A percentile compares a stretch with the other conserved stretches of the same genome.
phyloP scores from a whole-genome alignment of 192 early-diverging fungal species.

The Pecoramyces ruminantium region DNA sequence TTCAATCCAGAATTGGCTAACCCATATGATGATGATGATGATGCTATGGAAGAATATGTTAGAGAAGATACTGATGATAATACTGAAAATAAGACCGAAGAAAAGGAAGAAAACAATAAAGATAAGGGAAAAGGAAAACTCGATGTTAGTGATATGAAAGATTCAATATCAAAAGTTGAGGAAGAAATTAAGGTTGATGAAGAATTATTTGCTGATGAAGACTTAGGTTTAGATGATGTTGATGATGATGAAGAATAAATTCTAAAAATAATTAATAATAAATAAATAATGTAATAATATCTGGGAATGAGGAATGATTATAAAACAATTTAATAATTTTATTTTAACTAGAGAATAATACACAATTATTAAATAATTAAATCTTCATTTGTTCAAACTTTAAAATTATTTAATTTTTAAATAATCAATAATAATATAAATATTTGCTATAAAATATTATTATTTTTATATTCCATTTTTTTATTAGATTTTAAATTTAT shows the following conservation, averaged over 20 bases:
- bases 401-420: too few species aligned
- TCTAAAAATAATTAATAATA: too few species aligned
- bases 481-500: too few species aligned
- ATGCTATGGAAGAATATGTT: constrained; percentile 64
- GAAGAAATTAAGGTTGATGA: constrained; percentile 35
- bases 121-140: constrained; percentile 8
- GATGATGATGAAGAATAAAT: constrained; percentile 12
- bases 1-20: constrained; percentile 83
- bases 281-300: background rate
- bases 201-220: constrained; percentile 70
- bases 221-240: constrained; percentile 61
- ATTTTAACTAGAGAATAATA: too few species aligned
- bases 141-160: constrained; percentile 3
- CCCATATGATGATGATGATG: constrained; percentile 45
- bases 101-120: constrained; percentile 19
- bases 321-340: background rate
- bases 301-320: background rate
- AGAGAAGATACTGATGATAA: constrained; percentile 36
- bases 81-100: constrained; percentile 31
- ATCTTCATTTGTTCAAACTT: too few species aligned
- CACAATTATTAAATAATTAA: too few species aligned
- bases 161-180: background rate
- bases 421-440: too few species aligned
- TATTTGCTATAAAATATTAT: too few species aligned
- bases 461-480: too few species aligned